phyloP scores from a whole-genome alignment of 257 asterid genomes.

The Solanum neorickii region DNA sequence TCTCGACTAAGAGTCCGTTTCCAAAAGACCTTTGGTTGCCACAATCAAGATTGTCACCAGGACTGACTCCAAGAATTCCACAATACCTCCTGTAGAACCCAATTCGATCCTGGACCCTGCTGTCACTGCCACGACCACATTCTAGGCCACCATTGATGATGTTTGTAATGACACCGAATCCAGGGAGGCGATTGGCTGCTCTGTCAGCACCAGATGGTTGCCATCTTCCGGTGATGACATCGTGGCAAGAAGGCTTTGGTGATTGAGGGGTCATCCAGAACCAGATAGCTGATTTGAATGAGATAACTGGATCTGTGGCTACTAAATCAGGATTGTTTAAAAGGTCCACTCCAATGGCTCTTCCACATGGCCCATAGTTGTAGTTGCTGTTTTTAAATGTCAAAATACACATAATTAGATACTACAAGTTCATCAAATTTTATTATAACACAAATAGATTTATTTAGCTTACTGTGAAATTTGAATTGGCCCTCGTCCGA shows the following conservation, averaged over 20 bases:
- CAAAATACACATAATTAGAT: neutral
- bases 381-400: constrained; percentile 13
- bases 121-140: constrained; percentile 9
- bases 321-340: constrained; percentile 19
- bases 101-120: constrained; percentile 2
- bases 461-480: constrained; percentile 9
- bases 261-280: constrained; percentile 31
- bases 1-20: neutral
- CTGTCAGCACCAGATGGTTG: constrained; percentile 2
- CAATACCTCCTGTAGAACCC: constrained; percentile 21
- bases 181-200: constrained; percentile 10
- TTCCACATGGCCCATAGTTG: constrained; percentile 26
- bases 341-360: constrained; percentile 6
- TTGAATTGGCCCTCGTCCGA: constrained; percentile 23
- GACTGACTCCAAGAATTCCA: constrained; percentile 1
- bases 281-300: constrained; percentile 26
- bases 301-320: constrained; percentile 3
- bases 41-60: constrained; percentile 17
- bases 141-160: constrained; percentile 28
- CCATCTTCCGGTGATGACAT: constrained; percentile 20
- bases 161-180: constrained; percentile 25
- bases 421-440: no score
- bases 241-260: constrained; percentile 22
- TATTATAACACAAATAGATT: no score
- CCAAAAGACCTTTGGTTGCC: constrained; percentile 6